Evolutionary conservation across 768 basidiomycete species (phyloP), one percentile per base, ranked within the genome.

Genomic region (Russula foetens): DNA sequence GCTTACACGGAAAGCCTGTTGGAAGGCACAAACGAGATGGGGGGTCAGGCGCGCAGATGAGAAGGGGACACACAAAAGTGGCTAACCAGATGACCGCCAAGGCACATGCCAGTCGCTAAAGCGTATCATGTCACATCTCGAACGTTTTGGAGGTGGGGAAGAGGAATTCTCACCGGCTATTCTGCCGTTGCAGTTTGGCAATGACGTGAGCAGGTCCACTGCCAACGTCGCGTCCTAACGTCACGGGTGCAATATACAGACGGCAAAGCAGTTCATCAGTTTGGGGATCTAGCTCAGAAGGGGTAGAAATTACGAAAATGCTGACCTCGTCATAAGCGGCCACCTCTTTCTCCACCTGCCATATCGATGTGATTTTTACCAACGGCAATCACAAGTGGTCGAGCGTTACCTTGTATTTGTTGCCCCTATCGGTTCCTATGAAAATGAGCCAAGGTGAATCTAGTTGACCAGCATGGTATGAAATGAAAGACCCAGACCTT

Each of bases 101-200:
- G 81, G 67, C 92, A 94, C 90, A 94, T 93, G 46, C 92, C 92
- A 3, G 92, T 95, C 1, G 86, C 87, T 87, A 66, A 28, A 23
- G 53, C 4, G 31, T 15, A 31, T 35, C 24, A 26, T 23, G 41
- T 53, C 53, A 44, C 12, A 31, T 21, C 12, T 8, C 28, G n/a
- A 19, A 26, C 11, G 3, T 12, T 31, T 38, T 45, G 26, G 11
- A 29, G 9, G 31, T 11, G 24, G 5, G 38, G 12, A n/a, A 21
- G 12, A n/a, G 24, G 0, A 28, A 53, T 15, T 68, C 79, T 39
- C 52, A 89, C 90, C 83, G 59, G 90, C 93, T 64, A 98, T 90
- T 44, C 91, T 83, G 6, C 96, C 96, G 67, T 88, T 96, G 75
- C 96, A 98, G 70, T 90, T 95, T 15, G 77, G 76, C 62, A 89